Evolutionary conservation across 1,284 basidiomycete genomes (phyloP), one percentile per base, ranked within the genome.

Genomic region (Irpex sp.): DNA sequence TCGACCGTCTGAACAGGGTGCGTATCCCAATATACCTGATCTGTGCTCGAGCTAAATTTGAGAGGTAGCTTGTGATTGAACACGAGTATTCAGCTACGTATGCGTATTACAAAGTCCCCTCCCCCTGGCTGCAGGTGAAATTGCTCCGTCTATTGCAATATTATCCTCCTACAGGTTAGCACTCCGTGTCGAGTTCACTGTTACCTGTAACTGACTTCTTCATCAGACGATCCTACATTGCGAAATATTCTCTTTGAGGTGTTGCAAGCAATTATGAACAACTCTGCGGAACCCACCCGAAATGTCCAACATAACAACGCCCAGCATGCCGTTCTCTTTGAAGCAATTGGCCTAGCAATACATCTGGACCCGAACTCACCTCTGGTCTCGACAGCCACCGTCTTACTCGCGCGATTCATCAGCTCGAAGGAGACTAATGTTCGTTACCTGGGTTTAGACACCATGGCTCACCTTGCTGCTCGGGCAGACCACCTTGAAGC

Each of bases 261-360:
- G 19, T 80, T 99, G 43, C 90, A 95, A 71, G 91, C 91, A 2
- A 90, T 96, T 71, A 93, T 99, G 84, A 91, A 91, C 69, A 95
- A 94, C 75, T 94, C 94, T 64, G 90, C 94, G 33, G 95, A 97
- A 70, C 91, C 92, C 13, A 92, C 94, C 13, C 86, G 94, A 69
- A 98, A 98, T 70, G 93, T 98, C 11, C 97, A 99, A 73, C 97
- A 99, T 74, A 98, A 97, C 75, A 99, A 99, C 70, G 97, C 97
- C 9, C 95, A 97, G 73, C 96, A 98, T 73, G 93, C 97, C 3
- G 89, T 99, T n/a, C 83, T 99, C 7, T 99, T 99, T 71, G 97
- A 99, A 77, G 97, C 97, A 5, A 99, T 99, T 73, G 87, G 95
- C 68, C 88, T 99, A 54, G 96, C 95, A 13, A 99, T 99, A 67